Evolutionary conservation across 108 stramenopile genomes (phyloP), one percentile per base, ranked within the genome.

Genomic region (Nannochloropsis gaditana): DNA sequence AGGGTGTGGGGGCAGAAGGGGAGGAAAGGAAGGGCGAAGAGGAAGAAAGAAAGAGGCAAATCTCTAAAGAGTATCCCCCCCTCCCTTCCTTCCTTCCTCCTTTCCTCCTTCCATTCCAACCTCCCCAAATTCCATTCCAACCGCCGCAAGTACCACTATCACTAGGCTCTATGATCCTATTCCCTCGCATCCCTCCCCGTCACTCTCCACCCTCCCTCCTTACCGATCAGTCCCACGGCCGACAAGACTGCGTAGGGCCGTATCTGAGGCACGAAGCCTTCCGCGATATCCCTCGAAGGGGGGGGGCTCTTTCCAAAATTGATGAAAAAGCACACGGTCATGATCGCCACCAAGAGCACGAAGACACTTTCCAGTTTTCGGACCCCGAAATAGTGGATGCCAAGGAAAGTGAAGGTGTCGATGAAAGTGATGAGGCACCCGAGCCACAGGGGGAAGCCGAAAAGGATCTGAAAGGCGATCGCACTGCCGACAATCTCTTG

Each of bases 401-500:
- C 92, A 42, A 95, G 85, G 45, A 95, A 94, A 1, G 93, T 86
- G 92, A 95, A 93, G 11, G 95, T 94, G 45, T 92, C 92, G 80
- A 92, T 44, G 41, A 82, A 83, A 1, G 90, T 92, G 79, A 91
- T 42, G 42, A 92, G 85, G 47, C 90, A 91, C 21, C 91, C 91
- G 31, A 86, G 80, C 89, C 90, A 90, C 9, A 92, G 86, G n/a
- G 90, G 89, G 45, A 87, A 43, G 44, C 90, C 91, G 41, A 86
- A 86, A n/a, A 92, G 87, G 73, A 92, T 85, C 81, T 88, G 81
- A 11, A 92, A 50, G 17, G 89, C 91, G 84, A 94, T 93, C 11
- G 92, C 94, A 10, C 93, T 89, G 73, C 94, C 94, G 15, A 95
- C 85, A 2, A 95, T 92, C 81, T 92, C 93, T 42, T 94, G 94